These are phyloP conservation scores for Actinidia chinensis DNA, from an alignment of 179 eudicot genomes.

Conservation along the genomic window DNA sequence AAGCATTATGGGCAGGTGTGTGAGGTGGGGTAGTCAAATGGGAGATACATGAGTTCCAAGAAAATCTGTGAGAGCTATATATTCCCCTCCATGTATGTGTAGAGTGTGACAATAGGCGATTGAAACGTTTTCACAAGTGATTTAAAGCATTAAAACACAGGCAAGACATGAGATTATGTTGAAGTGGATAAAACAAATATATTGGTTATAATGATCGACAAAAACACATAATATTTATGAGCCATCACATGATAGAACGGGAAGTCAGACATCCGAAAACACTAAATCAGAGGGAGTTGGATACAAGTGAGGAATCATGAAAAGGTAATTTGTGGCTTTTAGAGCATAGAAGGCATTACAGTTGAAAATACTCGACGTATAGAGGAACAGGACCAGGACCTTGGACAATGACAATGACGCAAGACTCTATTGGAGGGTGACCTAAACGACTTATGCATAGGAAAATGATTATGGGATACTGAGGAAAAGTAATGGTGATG, in stretches of 20 bases:
- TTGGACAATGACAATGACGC: too few species aligned
- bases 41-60: background rate
- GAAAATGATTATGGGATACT: too few species aligned
- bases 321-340: too few species aligned
- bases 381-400: too few species aligned
- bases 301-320: too few species aligned
- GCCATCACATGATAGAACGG: background rate
- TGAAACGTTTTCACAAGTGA: background rate
- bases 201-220: conserved; percentile 1
- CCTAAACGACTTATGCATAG: too few species aligned
- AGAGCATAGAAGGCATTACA: too few species aligned
- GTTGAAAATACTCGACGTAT: too few species aligned
- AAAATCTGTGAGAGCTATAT: too few species aligned
- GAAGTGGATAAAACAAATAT: background rate
- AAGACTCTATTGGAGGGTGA: too few species aligned
- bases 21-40: background rate
- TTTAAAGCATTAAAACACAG: background rate
- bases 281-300: too few species aligned
- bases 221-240: background rate
- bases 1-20: background rate
- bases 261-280: background rate
- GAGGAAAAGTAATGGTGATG: too few species aligned
- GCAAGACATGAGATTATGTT: background rate
- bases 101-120: background rate
- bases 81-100: background rate